Percentiles rank a stretch among this genome's conserved stretches.
Conservation (phyloP, 768 basidiomycete species). For the Pleurotus tuoliensis region DNA sequence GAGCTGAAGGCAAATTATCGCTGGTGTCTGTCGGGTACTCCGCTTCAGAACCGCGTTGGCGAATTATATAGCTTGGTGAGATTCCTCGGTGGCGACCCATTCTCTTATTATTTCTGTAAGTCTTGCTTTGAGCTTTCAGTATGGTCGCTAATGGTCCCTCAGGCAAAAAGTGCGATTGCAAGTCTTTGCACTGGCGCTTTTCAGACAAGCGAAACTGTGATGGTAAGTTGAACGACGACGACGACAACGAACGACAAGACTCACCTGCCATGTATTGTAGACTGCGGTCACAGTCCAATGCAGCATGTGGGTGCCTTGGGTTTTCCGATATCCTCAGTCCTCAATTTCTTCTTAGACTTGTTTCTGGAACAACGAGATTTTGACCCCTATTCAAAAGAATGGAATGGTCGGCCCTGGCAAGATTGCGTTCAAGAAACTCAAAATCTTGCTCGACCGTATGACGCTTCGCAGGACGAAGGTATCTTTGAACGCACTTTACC, state of each 20-base stretch:
- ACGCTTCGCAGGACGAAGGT: slow-evolving; percentile 93
- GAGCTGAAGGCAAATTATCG: slow-evolving; percentile 74
- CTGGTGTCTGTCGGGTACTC: slow-evolving; percentile 98
- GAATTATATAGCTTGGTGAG: slow-evolving; percentile 93
- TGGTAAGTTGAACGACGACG: slow-evolving; percentile 38
- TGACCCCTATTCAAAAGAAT: slow-evolving; percentile 92
- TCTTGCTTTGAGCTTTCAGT: background rate
- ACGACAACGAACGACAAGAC: background rate
- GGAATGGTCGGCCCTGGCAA: slow-evolving; percentile 80
- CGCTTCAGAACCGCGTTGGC: slow-evolving; percentile 96
- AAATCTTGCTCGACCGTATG: slow-evolving; percentile 85
- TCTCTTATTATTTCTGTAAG: slow-evolving; percentile 89
- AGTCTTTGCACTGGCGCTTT: slow-evolving; percentile 94
- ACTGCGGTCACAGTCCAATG: slow-evolving; percentile 84
- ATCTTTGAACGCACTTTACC: background rate
- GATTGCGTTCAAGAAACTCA: slow-evolving; percentile 88
- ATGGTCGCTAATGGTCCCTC: slow-evolving; percentile 5
- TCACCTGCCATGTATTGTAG: slow-evolving; percentile 29
- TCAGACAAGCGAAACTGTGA: slow-evolving; percentile 79
- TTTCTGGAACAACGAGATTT: slow-evolving; percentile 95
- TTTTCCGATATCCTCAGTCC: background rate
- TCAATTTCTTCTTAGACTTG: slow-evolving; percentile 57
- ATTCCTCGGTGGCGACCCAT: slow-evolving; percentile 91
- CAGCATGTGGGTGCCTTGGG: slow-evolving; percentile 51
- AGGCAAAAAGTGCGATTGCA: slow-evolving; percentile 93